These are phyloP conservation scores for Pelagophyceae sp. DNA, from an alignment of 352 stramenopile species.

Conservation along the genomic window DNA sequence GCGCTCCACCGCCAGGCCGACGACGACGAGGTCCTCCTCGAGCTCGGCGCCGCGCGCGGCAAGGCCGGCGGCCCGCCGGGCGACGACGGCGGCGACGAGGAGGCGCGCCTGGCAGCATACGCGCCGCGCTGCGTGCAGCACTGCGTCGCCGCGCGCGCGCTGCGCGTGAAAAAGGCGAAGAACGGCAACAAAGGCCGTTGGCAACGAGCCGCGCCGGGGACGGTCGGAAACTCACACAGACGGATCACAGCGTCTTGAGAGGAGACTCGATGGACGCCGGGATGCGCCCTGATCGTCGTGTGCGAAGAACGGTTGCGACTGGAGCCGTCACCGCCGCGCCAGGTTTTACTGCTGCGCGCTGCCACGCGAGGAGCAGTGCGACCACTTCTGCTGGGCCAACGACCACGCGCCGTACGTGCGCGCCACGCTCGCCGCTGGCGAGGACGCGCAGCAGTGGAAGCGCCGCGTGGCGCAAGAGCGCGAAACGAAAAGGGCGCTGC, in stretches of 20 bases:
- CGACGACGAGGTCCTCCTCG: too few species aligned
- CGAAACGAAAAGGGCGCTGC: slow-evolving; percentile 46
- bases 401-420: slow-evolving; percentile 31
- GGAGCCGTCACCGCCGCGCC: too few species aligned
- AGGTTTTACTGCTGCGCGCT: slow-evolving; percentile 78
- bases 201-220: too few species aligned
- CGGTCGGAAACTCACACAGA: too few species aligned
- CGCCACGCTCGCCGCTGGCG: not conserved
- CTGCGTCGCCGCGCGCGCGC: slow-evolving; percentile 6
- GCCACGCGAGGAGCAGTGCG: slow-evolving; percentile 67
- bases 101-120: not conserved
- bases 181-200: slow-evolving; percentile 77
- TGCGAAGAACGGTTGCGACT: too few species aligned
- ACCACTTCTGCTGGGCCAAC: slow-evolving; percentile 80
- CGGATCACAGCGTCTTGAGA: too few species aligned
- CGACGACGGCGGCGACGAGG: not conserved
- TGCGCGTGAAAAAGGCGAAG: slow-evolving; percentile 54
- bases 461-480: slow-evolving; percentile 50
- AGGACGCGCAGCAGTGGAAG: slow-evolving; percentile 37
- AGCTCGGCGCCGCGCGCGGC: too few species aligned
- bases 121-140: not conserved
- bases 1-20: too few species aligned
- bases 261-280: too few species aligned
- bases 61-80: too few species aligned
- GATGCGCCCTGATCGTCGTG: too few species aligned